Percentiles rank a stretch among this genome's conserved stretches.
Evolutionary conservation across 2,329 filamentous ascomycete genomes (phyloP).

Genomic region (Fusarium tjaetaba): DNA sequence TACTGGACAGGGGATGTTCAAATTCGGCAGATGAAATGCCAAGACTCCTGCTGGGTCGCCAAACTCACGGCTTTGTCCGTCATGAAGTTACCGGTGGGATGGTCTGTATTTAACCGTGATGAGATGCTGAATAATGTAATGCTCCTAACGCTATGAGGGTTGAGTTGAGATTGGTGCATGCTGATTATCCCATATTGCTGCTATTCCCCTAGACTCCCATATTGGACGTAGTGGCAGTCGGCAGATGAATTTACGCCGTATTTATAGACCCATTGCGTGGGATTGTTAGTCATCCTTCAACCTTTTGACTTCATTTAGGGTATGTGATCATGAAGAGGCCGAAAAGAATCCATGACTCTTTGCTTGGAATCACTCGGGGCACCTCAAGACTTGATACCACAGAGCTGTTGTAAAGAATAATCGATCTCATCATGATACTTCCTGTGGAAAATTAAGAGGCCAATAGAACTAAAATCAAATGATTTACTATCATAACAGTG

Average conservation of each 20-base stretch:
- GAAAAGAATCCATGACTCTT: conserved; percentile 5
- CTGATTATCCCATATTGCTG: neutral
- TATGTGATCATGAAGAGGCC: conserved; percentile 49
- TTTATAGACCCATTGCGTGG: neutral
- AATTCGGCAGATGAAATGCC: neutral
- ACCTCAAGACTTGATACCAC: accelerated
- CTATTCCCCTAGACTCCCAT: neutral
- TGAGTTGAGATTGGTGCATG: neutral
- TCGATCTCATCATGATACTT: accelerated
- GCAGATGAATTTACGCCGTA: neutral
- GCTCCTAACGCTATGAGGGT: neutral
- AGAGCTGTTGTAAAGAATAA: accelerated
- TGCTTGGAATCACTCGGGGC: accelerated
- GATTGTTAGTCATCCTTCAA: neutral
- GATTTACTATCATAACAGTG: accelerated
- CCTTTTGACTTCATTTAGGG: neutral
- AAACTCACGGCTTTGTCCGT: conserved; percentile 16
- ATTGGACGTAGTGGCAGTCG: neutral
- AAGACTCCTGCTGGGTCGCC: neutral
- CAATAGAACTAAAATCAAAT: neutral
- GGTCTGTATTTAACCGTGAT: conserved; percentile 22
- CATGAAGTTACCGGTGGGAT: conserved; percentile 17
- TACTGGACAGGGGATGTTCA: neutral
- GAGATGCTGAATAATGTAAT: conserved; percentile 17
- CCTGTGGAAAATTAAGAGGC: accelerated